These are phyloP conservation scores for Cladosporium phlei DNA, from an alignment of 2,329 filamentous ascomycete genomes.

Conservation along the genomic window DNA sequence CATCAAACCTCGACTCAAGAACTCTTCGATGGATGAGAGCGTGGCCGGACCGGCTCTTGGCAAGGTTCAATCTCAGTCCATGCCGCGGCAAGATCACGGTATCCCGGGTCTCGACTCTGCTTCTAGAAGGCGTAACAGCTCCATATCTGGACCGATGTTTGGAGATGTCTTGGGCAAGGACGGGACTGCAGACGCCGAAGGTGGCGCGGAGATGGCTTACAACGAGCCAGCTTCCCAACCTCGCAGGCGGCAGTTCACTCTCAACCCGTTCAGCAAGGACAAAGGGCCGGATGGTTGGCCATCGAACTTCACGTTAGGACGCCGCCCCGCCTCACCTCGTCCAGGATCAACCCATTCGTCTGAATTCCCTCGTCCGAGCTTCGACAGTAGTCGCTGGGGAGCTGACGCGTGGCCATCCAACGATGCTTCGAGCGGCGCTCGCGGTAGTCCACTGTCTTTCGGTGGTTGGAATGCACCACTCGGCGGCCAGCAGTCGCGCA, in stretches of 20 bases:
- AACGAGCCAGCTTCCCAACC: slow-evolving; percentile 13
- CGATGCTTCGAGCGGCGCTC: slow-evolving; percentile 29
- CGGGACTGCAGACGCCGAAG: slow-evolving; percentile 6
- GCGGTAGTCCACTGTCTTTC: slow-evolving; percentile 36
- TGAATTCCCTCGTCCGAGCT: slow-evolving; percentile 71
- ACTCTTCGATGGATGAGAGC: slow-evolving; percentile 56
- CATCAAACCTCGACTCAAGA: slow-evolving; percentile 59
- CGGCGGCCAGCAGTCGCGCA: slow-evolving; percentile 20
- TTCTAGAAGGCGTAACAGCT: slow-evolving; percentile 48
- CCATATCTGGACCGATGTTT: slow-evolving; percentile 43
- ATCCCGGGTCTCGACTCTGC: slow-evolving; percentile 29
- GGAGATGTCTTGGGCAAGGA: slow-evolving; percentile 36
- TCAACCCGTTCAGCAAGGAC: slow-evolving; percentile 40
- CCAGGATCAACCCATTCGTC: slow-evolving; percentile 48
- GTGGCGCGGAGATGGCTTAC: slow-evolving; percentile 16
- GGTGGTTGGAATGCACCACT: slow-evolving; percentile 47
- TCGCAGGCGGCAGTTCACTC: slow-evolving; percentile 45
- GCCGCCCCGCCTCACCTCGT: slow-evolving; percentile 49
- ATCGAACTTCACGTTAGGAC: slow-evolving; percentile 21
- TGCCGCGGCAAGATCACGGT: slow-evolving; percentile 55
- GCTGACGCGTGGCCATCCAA: slow-evolving; percentile 28
- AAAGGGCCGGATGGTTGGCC: slow-evolving; percentile 42
- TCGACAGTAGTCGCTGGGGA: slow-evolving; percentile 59
- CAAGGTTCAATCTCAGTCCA: slow-evolving; percentile 69
- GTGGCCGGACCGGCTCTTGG: slow-evolving; percentile 59